Percentiles rank a stretch among this genome's conserved stretches.
These are phyloP conservation scores for Evansstolkia leycettana DNA, from an alignment of 495 filamentous ascomycete species.

Conservation along the genomic window DNA sequence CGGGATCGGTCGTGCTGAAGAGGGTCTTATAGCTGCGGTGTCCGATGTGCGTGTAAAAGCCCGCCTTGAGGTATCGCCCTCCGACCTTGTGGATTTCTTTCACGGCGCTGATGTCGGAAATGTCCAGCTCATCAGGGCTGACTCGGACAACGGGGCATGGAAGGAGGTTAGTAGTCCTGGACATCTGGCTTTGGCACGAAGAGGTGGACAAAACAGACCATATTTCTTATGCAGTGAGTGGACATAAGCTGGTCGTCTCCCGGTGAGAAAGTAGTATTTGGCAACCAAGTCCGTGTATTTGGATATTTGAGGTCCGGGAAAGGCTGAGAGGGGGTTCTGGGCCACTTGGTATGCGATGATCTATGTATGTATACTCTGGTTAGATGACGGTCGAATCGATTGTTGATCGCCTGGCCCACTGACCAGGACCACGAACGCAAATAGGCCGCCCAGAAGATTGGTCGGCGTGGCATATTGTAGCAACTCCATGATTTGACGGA, in stretches of 20 bases:
- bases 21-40: slow-evolving; percentile 8
- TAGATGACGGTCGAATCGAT: too few species aligned
- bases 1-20: slow-evolving; percentile 21
- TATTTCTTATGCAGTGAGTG: slow-evolving; percentile 32
- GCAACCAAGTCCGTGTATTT: slow-evolving; percentile 22
- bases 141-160: slow-evolving; percentile 33
- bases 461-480: too few species aligned
- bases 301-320: slow-evolving; percentile 16
- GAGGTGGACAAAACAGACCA: slow-evolving; percentile 10
- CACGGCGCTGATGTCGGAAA: slow-evolving; percentile 21
- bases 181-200: not conserved
- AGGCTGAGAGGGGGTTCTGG: slow-evolving; percentile 8
- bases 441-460: too few species aligned
- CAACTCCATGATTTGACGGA: too few species aligned
- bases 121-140: slow-evolving; percentile 21
- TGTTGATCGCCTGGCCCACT: too few species aligned
- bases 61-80: slow-evolving; percentile 12
- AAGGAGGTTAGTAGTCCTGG: too few species aligned
- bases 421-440: too few species aligned
- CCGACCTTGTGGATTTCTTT: slow-evolving; percentile 29
- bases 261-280: slow-evolving; percentile 20
- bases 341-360: too few species aligned
- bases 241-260: slow-evolving; percentile 21
- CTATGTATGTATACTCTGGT: too few species aligned
- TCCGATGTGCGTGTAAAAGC: slow-evolving; percentile 11